Conservation (phyloP, 176 grass and related monocot species). For the Saccharum officinarum region DNA sequence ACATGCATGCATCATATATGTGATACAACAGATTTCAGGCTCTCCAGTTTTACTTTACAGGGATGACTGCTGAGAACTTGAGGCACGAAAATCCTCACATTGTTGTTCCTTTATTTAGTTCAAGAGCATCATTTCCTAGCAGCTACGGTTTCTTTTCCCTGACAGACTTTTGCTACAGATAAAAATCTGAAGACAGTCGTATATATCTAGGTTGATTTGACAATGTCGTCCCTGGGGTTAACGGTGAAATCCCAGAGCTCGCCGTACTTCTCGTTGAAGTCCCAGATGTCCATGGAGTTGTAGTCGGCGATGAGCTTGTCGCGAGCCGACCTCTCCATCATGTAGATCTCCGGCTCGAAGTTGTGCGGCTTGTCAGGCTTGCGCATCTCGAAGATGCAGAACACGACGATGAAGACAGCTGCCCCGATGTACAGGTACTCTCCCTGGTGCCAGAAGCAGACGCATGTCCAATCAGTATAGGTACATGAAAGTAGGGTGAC, state of each 20-base stretch:
- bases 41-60: constrained; percentile 3
- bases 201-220: constrained; percentile 47
- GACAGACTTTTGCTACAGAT: not conserved
- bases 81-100: not conserved
- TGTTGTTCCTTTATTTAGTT: constrained; percentile 9
- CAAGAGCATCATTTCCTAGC: not conserved
- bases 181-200: not conserved
- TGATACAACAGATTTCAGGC: constrained; percentile 14
- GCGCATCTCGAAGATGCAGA: constrained; percentile 86
- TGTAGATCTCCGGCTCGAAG: constrained; percentile 95
- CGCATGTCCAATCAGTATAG: not conserved
- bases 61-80: constrained; percentile 9
- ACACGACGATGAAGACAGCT: constrained; percentile 62
- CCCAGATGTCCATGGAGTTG: constrained; percentile 98
- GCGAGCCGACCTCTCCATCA: constrained; percentile 80
- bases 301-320: constrained; percentile 97
- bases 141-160: constrained; percentile 19
- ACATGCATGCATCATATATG: not conserved
- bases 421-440: constrained; percentile 97
- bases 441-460: constrained; percentile 42
- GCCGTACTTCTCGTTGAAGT: constrained; percentile 98
- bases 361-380: constrained; percentile 95
- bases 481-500: constrained; percentile 6
- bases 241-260: constrained; percentile 98
- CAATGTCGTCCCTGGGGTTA: constrained; percentile 67